Conservation (phyloP, 2,329 filamentous ascomycete genomes). For the Amphichorda felina region DNA sequence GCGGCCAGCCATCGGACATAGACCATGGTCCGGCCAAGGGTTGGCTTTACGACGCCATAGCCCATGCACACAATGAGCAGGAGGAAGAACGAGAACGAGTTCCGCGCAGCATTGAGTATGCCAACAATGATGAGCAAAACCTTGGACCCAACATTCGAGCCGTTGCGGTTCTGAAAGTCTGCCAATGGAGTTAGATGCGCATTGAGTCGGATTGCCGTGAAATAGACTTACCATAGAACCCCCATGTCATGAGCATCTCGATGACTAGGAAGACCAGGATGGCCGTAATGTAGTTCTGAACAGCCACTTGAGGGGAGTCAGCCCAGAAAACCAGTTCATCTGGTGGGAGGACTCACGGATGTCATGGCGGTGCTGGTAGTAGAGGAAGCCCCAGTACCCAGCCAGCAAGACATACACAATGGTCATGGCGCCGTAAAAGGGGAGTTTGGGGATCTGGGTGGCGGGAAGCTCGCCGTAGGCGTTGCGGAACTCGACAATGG, state of each 20-base stretch:
- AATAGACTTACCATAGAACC: conserved; percentile 66
- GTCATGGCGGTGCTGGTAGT: conserved; percentile 87
- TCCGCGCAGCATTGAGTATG: conserved; percentile 82
- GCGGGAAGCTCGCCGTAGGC: conserved; percentile 92
- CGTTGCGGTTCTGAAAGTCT: conserved; percentile 90
- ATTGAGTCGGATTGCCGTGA: no score
- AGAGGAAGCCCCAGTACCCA: conserved; percentile 82
- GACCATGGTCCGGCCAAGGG: conserved; percentile 85
- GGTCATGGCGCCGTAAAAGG: conserved; percentile 90
- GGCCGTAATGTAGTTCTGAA: conserved; percentile 98
- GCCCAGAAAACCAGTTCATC: conserved; percentile 4
- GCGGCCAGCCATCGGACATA: conserved; percentile 85
- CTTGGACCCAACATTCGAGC: conserved; percentile 72
- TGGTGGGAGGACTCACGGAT: conserved; percentile 50
- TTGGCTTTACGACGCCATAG: conserved; percentile 93
- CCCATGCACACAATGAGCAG: conserved; percentile 98
- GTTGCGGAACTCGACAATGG: conserved; percentile 84
- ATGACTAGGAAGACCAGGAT: conserved; percentile 89
- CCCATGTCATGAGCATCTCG: conserved; percentile 98
- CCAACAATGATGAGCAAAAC: conserved; percentile 85
- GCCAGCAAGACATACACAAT: conserved; percentile 85
- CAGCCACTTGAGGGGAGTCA: conserved; percentile 52
- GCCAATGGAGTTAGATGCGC: conserved; percentile 23
- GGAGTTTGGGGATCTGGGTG: conserved; percentile 90
- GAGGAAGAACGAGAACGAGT: conserved; percentile 97